Conservation (phyloP, 768 basidiomycete species). For the Lentinula guzmanii region DNA sequence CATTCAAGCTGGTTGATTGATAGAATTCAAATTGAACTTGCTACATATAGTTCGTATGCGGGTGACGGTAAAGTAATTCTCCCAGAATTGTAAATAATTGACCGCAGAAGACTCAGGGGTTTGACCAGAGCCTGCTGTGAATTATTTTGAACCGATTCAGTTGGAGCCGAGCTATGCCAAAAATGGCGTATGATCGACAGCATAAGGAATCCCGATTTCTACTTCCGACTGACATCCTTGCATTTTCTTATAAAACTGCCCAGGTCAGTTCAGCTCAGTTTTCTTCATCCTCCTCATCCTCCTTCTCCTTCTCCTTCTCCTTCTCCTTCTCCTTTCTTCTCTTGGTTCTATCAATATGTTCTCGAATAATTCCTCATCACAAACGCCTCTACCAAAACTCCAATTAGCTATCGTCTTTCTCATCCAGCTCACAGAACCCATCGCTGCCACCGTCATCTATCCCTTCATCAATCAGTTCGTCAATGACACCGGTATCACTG, state of each 20-base stretch:
- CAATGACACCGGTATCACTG: conserved; percentile 10
- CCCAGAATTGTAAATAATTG: no score
- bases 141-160: not conserved
- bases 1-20: no score
- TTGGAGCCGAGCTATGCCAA: not conserved
- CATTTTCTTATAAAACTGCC: no score
- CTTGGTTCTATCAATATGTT: not conserved
- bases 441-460: conserved; percentile 20
- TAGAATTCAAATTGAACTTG: no score
- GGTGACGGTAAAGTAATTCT: no score
- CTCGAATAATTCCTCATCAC: not conserved
- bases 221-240: not conserved
- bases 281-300: no score
- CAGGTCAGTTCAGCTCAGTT: no score
- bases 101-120: not conserved
- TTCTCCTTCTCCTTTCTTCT: not conserved
- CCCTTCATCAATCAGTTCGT: conserved; percentile 15
- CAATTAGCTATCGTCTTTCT: conserved; percentile 30
- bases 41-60: no score
- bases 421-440: conserved; percentile 27
- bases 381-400: conserved; percentile 29
- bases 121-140: no score
- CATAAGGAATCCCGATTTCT: not conserved
- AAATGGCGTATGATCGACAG: not conserved
- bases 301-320: not conserved